phyloP scores from a whole-genome alignment of 2,329 filamentous ascomycete genomes.

The Verticillium nubilum region DNA sequence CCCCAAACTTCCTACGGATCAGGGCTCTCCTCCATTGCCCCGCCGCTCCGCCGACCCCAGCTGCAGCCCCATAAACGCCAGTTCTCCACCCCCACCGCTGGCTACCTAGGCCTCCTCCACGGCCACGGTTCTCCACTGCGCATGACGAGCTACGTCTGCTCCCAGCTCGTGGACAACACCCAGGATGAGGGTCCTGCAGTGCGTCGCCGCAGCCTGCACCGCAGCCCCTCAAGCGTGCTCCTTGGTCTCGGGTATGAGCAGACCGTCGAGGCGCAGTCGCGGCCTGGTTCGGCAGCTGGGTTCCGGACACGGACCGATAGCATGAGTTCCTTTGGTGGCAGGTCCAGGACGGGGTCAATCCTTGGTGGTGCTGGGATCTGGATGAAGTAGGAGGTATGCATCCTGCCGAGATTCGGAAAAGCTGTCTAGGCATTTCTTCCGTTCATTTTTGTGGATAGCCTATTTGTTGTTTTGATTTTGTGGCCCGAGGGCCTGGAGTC shows the following conservation, averaged over 20 bases:
- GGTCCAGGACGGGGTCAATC: not conserved
- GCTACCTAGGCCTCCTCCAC: conserved; percentile 13
- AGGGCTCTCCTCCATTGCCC: not conserved
- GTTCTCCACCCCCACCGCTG: conserved; percentile 14
- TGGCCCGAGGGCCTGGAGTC: not conserved
- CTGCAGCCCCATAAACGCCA: conserved; percentile 10
- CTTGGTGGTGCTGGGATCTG: not conserved
- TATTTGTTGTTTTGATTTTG: too few species aligned
- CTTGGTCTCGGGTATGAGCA: not conserved
- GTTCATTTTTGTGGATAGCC: not conserved
- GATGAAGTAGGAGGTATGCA: not conserved
- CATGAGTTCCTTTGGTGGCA: not conserved
- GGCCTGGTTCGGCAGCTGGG: not conserved
- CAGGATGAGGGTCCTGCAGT: not conserved
- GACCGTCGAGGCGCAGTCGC: not conserved
- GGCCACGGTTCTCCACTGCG: not conserved
- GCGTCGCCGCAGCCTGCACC: not conserved
- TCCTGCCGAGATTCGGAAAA: too few species aligned
- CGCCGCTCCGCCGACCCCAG: not conserved
- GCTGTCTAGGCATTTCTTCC: not conserved
- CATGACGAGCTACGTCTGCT: not conserved
- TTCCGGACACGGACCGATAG: not conserved
- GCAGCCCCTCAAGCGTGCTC: not conserved
- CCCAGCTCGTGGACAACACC: not conserved
- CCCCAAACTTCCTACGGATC: not conserved